Conservation (phyloP, 2,329 filamentous ascomycete species). For the Tympanopsis confertula region DNA sequence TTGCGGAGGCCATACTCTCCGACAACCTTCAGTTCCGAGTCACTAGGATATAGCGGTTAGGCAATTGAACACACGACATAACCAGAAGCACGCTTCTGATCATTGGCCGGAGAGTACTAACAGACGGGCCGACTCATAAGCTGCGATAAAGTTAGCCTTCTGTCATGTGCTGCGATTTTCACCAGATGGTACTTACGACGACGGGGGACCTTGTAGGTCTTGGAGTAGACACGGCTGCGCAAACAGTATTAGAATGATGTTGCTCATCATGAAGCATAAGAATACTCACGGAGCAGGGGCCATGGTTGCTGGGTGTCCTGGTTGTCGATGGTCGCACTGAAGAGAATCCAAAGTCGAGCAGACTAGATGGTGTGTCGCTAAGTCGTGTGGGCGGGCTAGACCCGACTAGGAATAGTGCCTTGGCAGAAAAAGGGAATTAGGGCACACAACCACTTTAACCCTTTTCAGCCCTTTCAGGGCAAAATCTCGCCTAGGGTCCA, state of each 20-base stretch:
- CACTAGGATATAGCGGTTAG: slow-evolving; percentile 47
- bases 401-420: too few relatives aligned
- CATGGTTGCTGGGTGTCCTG: slow-evolving; percentile 22
- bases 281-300: slow-evolving; percentile 26
- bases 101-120: slow-evolving; percentile 95
- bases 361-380: too few relatives aligned
- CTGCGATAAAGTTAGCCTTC: slow-evolving; percentile 27
- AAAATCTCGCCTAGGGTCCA: too few relatives aligned
- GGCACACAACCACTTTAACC: too few relatives aligned
- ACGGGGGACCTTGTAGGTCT: slow-evolving; percentile 98
- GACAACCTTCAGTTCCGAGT: slow-evolving; percentile 98
- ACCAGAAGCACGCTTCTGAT: slow-evolving; percentile 94
- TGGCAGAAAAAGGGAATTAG: too few relatives aligned
- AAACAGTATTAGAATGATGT: slow-evolving; percentile 16
- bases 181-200: slow-evolving; percentile 44
- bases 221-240: slow-evolving; percentile 67
- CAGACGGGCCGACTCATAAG: slow-evolving; percentile 99
- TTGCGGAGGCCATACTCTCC: slow-evolving; percentile 99
- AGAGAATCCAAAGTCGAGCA: slow-evolving; percentile 11
- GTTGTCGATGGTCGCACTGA: slow-evolving; percentile 22
- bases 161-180: slow-evolving; percentile 6
- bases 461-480: too few relatives aligned
- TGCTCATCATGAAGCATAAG: slow-evolving; percentile 12
- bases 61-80: slow-evolving; percentile 76
- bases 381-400: too few relatives aligned